Conservation (phyloP, 164 flowering plant species). For the Macadamia tetraphylla region DNA sequence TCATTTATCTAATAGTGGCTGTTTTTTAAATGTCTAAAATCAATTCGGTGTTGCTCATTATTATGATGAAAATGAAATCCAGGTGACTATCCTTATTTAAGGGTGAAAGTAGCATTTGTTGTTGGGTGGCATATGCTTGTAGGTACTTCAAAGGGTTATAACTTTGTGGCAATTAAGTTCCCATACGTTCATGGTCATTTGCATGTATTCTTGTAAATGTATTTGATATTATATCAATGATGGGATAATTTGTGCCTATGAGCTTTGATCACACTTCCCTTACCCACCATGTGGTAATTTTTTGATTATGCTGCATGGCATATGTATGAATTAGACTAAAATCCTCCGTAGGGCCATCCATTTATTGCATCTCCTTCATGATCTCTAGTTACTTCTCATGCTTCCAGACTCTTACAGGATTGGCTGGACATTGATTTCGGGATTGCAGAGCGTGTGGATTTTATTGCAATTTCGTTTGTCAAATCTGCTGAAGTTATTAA, state of each 20-base stretch:
- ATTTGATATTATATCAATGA: too few species aligned
- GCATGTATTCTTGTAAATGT: too few species aligned
- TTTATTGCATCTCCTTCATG: neutral
- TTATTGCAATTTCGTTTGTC: conserved; percentile 91
- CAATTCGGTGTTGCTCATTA: neutral
- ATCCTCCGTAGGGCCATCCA: neutral
- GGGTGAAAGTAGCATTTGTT: neutral
- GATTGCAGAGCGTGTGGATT: conserved; percentile 87
- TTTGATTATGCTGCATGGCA: neutral
- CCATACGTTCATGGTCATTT: too few species aligned
- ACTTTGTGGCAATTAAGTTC: too few species aligned
- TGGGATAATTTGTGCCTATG: too few species aligned
- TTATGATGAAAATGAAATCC: neutral
- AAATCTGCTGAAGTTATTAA: conserved; percentile 91
- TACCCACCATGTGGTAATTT: too few species aligned
- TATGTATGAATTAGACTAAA: neutral
- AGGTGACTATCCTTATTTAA: too few species aligned
- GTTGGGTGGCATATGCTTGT: too few species aligned
- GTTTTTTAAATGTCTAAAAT: neutral
- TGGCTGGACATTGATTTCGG: conserved; percentile 99
- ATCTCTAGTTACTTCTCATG: neutral
- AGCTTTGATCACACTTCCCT: too few species aligned
- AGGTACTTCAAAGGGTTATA: too few species aligned
- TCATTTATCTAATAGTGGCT: neutral
- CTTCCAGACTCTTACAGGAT: conserved; percentile 42